Evolutionary conservation across 352 stramenopile species (phyloP).

Genomic region (Pythium aristosporum): DNA sequence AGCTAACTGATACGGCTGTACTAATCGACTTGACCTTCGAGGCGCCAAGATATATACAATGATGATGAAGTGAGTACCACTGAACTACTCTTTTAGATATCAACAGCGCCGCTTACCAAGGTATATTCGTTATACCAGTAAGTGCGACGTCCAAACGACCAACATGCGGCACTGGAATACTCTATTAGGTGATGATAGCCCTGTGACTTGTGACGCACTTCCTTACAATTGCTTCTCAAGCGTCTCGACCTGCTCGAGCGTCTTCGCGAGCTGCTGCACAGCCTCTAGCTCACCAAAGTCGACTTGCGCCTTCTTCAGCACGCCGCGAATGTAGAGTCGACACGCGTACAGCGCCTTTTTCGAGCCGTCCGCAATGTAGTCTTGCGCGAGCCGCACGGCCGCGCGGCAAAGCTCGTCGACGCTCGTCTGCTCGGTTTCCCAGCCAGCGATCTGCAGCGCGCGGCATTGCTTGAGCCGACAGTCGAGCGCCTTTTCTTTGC

Average conservation of each 20-base stretch:
- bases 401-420: constrained; percentile 63
- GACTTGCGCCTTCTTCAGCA: constrained; percentile 78
- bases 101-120: too few relatives aligned
- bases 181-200: constrained; percentile 15
- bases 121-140: not conserved
- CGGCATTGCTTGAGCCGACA: constrained; percentile 80
- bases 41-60: too few relatives aligned
- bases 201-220: not conserved
- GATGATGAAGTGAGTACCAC: too few relatives aligned
- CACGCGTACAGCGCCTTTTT: constrained; percentile 81
- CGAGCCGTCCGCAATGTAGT: constrained; percentile 69
- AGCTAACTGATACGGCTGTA: too few relatives aligned
- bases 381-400: constrained; percentile 50
- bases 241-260: constrained; percentile 52
- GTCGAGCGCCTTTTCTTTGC: constrained; percentile 70
- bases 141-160: not conserved
- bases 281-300: constrained; percentile 56
- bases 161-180: not conserved
- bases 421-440: constrained; percentile 57
- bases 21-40: too few relatives aligned
- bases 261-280: constrained; percentile 43
- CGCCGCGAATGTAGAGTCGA: constrained; percentile 67
- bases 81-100: too few relatives aligned
- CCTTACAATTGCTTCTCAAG: constrained; percentile 46
- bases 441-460: constrained; percentile 62